Evolutionary conservation across 305 asterid genomes (phyloP).

Genomic region (Solanum hybrid): DNA sequence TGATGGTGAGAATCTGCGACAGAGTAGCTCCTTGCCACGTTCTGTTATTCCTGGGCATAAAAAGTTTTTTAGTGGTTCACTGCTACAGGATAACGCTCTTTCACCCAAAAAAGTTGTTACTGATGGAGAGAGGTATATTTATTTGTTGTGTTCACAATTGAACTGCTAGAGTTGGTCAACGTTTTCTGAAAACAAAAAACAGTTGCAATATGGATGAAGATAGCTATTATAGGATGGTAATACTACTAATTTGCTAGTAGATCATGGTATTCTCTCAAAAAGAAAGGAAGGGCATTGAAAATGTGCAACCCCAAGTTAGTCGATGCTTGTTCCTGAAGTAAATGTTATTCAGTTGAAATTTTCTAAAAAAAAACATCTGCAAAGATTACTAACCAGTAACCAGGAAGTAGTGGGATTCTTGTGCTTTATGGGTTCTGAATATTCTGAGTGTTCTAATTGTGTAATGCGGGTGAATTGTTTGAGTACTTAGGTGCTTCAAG

Average conservation of each 20-base stretch:
- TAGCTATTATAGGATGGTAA: neutral
- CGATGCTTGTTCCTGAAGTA: neutral
- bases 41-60: constrained; percentile 41
- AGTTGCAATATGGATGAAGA: neutral
- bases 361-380: neutral
- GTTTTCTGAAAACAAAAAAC: neutral
- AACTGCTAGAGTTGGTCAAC: neutral
- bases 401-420: neutral
- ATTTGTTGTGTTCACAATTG: neutral
- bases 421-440: neutral
- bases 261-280: neutral
- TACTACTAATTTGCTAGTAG: neutral
- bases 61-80: constrained; percentile 49
- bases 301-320: neutral
- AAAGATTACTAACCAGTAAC: neutral
- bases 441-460: neutral
- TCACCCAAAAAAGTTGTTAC: constrained; percentile 48
- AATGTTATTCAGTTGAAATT: neutral
- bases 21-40: constrained; percentile 37
- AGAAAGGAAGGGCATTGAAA: neutral
- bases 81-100: constrained; percentile 45
- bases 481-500: neutral
- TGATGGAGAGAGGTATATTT: constrained; percentile 72
- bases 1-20: constrained; percentile 37
- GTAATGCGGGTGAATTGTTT: neutral